Evolutionary conservation across 495 filamentous ascomycete species (phyloP), one percentile per base, ranked within the genome.

Genomic region (Clohesyomyces aquaticus): DNA sequence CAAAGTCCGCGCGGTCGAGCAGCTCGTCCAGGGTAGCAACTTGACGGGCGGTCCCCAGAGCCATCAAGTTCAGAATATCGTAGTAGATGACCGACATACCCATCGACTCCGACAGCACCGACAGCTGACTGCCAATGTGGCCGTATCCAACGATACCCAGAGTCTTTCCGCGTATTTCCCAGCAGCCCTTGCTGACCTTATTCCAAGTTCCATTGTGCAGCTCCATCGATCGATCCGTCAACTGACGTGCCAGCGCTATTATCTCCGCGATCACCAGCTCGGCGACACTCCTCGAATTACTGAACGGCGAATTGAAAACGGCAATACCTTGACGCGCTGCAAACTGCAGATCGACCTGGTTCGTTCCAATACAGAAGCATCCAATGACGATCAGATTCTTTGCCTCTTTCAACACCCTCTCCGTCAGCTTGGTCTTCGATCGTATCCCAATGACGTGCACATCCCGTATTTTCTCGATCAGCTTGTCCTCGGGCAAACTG

Each of bases 291-390:
- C 95, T 87, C 3, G 94, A 98, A 77, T 99, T 98, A 77, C 90
- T 92, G 75, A 98, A 98, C 0, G 95, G 95, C 57, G 93, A 97
- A 78, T 99, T 99, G 87, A 99, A 99, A 53, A 99, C 95, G 12
- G 91, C 91, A 77, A 97, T 93, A 53, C 95, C 95, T 72, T 94
- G 87, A 52, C 87, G 81, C 10, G 95, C 92, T 16, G 95, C 94
- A 79, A 89, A 95, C 60, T 92, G 83, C 41, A 97, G 84, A 72
- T 99, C 91, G 53, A 99, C 95, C 73, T 98, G 95, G 80, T 98
- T 97, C 55, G 95, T 99, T 50, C 95, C 95, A 63, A 98, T 99
- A 75, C 95, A 99, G 83, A 99, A 99, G 77, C 95, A 98, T 45
- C 95, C 95, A 62, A 98, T 87, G 47, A 96, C 94, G 60, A 97